Percentiles rank a stretch among this genome's conserved stretches.
Evolutionary conservation across 2,329 filamentous ascomycete species (phyloP).

Genomic region (Tetracladium maxilliforme): DNA sequence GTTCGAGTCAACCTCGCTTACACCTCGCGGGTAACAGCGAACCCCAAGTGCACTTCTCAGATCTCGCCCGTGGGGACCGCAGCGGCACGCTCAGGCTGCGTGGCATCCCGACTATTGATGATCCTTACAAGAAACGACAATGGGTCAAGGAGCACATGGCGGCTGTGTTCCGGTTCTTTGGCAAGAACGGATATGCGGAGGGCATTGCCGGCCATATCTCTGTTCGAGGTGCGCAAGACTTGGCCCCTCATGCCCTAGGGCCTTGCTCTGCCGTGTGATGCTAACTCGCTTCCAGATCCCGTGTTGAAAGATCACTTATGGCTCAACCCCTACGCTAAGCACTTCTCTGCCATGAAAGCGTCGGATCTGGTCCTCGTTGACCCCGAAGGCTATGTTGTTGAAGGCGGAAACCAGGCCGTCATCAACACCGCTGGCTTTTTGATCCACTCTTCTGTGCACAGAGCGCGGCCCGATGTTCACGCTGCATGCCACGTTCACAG

Average conservation of each 20-base stretch:
- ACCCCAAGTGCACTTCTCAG: too few relatives aligned
- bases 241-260: not conserved
- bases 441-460: conserved; percentile 6
- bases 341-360: conserved; percentile 26
- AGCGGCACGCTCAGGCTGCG: not conserved
- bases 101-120: too few relatives aligned
- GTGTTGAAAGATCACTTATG: conserved; percentile 16
- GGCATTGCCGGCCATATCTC: conserved; percentile 28
- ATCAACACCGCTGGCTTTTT: conserved; percentile 12
- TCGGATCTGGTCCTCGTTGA: conserved; percentile 23
- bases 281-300: conserved; percentile 9
- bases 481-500: too few relatives aligned
- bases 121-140: conserved; percentile 1
- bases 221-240: conserved; percentile 11
- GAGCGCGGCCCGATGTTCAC: conserved; percentile 6
- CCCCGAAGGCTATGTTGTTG: conserved; percentile 1
- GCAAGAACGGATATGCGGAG: conserved; percentile 20
- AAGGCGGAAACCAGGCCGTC: conserved; percentile 13
- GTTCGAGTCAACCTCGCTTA: too few relatives aligned
- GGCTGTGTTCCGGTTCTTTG: conserved; percentile 23
- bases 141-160: conserved; percentile 24
- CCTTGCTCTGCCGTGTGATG: not conserved
- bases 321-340: conserved; percentile 24
- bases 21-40: too few relatives aligned
- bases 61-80: conserved; percentile 1